Evolutionary conservation across 441 rosid genomes (phyloP), one percentile per base, ranked within the genome.

Genomic region (Brassica hybrid): DNA sequence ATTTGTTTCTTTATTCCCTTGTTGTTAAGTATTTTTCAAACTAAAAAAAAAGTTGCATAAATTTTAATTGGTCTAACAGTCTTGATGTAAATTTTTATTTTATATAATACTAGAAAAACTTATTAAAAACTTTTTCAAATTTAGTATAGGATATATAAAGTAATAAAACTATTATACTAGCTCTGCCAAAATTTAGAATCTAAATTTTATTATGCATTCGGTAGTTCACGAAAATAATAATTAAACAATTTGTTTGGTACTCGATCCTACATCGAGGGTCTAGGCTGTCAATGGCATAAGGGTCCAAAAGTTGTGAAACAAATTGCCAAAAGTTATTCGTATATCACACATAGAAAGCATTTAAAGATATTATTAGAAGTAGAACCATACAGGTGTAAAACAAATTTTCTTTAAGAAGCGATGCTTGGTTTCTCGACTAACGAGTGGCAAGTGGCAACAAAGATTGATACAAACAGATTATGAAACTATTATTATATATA

Each of bases 231-330:
- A 77, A 72, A 77, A 43, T 1, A 6, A 57, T 27, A 77, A 70
- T 58, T 12, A 77, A 64, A 41, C 71, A 41, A 30, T 19, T 60
- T 63, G 16, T 59, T 18, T 34, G 27, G 6, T 27, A 72, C 65
- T 62, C 32, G 52, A 77, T 71, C 32, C n/a, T 38, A 63, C 50
- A 72, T 66, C 81, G 73, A 78, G 32, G 76, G 10, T 59, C 32
- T 78, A 72, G 73, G 81, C 81, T 78, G 73, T 72, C 81, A 72
- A 56, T 14, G 43, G 64, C 73, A 78, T 34, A 71, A 77, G 27
- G 19, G 27, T 41, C 0, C 67, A 77, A 78, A 78, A 78, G 77
- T 78, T 59, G 50, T 60, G 72, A 65, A 71, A 77, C 60, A 65
- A 64, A 65, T 58, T 65, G 63, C 56, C 72, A 54, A 71, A 77